Conservation (phyloP, 2,329 filamentous ascomycete species). For the Celoporthe dispersa region DNA sequence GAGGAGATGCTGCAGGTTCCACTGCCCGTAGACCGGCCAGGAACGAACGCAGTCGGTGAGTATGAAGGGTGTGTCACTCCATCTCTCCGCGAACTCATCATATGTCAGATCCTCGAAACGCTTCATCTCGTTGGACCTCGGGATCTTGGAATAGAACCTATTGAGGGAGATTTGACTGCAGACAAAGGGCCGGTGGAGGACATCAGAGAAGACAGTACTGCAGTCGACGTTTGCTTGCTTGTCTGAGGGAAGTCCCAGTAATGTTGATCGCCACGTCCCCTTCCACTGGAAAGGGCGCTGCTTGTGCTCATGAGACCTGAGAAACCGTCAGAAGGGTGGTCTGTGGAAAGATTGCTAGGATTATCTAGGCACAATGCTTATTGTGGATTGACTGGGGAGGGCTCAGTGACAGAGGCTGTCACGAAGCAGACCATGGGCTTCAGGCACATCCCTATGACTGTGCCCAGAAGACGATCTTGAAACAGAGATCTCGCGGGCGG, state of each 20-base stretch:
- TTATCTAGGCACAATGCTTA: background rate
- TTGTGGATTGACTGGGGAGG: background rate
- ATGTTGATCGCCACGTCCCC: slow-evolving; percentile 83
- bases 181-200: slow-evolving; percentile 85
- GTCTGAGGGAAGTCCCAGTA: slow-evolving; percentile 60
- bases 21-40: slow-evolving; percentile 79
- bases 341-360: background rate
- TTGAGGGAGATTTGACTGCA: slow-evolving; percentile 77
- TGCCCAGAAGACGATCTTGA: background rate
- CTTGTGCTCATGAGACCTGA: slow-evolving; percentile 39
- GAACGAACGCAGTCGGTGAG: slow-evolving; percentile 78
- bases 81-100: slow-evolving; percentile 73
- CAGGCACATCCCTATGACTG: background rate
- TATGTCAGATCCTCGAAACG: slow-evolving; percentile 71
- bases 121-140: slow-evolving; percentile 71
- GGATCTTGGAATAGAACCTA: slow-evolving; percentile 73
- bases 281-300: slow-evolving; percentile 66
- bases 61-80: slow-evolving; percentile 84
- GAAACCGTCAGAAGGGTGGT: slow-evolving; percentile 17
- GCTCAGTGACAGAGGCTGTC: background rate
- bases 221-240: slow-evolving; percentile 69
- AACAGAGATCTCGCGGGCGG: background rate
- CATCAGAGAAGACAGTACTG: slow-evolving; percentile 83
- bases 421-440: background rate
- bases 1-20: slow-evolving; percentile 73